Evolutionary conservation across 805 yeast genomes (phyloP).

Genomic region (Zygoascus biomembranicola): DNA sequence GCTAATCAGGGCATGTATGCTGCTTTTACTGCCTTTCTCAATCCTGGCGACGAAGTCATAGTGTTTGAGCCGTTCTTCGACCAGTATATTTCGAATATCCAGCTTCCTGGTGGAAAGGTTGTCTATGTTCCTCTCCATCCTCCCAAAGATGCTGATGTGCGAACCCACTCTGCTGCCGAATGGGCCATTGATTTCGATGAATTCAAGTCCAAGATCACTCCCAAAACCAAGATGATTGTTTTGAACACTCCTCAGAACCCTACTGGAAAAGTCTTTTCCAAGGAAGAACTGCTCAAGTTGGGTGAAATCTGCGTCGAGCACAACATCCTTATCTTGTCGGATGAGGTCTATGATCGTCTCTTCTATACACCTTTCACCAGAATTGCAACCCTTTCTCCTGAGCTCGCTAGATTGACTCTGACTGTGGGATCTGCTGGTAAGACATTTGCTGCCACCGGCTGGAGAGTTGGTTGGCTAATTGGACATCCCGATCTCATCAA

Average conservation of each 20-base stretch:
- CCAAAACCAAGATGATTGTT: conserved; percentile 76
- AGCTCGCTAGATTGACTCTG: conserved; percentile 66
- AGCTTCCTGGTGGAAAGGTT: conserved; percentile 87
- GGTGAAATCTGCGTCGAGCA: conserved; percentile 81
- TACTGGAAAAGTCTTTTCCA: conserved; percentile 79
- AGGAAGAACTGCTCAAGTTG: conserved; percentile 61
- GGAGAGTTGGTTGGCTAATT: conserved; percentile 96
- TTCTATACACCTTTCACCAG: conserved; percentile 72
- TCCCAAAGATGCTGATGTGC: conserved; percentile 57
- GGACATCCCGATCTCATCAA: conserved; percentile 77
- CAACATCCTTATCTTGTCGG: conserved; percentile 75
- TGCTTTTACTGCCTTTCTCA: conserved; percentile 73
- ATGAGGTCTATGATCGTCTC: conserved; percentile 92
- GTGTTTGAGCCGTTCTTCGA: conserved; percentile 97
- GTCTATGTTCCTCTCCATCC: conserved; percentile 81
- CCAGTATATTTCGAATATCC: conserved; percentile 90
- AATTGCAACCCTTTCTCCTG: conserved; percentile 76
- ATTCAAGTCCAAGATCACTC: conserved; percentile 60
- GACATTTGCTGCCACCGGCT: conserved; percentile 97
- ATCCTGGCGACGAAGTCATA: conserved; percentile 88
- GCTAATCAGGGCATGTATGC: conserved; percentile 94
- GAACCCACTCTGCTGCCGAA: conserved; percentile 69
- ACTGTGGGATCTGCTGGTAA: conserved; percentile 98
- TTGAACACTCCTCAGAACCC: conserved; percentile 96
- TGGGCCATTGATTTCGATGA: conserved; percentile 82